phyloP scores from a whole-genome alignment of 1,284 basidiomycete species.

The Neotropicomus parvogracilis region DNA sequence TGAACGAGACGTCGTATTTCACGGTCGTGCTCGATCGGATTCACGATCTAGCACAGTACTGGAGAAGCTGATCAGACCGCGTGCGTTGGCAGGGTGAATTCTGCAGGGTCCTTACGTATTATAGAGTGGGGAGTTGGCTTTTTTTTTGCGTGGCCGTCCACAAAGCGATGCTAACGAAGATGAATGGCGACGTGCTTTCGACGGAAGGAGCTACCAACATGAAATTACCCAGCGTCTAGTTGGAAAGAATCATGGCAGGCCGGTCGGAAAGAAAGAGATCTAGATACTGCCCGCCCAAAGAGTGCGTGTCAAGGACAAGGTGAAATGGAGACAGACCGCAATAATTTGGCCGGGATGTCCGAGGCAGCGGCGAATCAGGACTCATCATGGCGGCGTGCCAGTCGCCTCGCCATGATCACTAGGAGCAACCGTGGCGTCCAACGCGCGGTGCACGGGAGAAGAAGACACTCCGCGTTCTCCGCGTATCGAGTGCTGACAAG shows the following conservation, averaged over 20 bases:
- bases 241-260: too few species aligned
- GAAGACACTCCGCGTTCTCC: too few species aligned
- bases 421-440: background rate
- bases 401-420: background rate
- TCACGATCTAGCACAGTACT: conserved; percentile 84
- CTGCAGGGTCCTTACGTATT: conserved; percentile 9
- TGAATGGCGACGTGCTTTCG: background rate
- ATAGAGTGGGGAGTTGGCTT: background rate
- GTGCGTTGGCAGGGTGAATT: background rate
- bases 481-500: too few species aligned
- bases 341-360: background rate
- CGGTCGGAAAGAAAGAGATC: too few species aligned
- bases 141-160: background rate
- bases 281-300: too few species aligned
- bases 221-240: background rate
- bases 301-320: too few species aligned
- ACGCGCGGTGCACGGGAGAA: background rate
- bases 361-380: background rate
- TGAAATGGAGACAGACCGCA: too few species aligned
- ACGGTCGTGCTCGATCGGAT: conserved; percentile 91
- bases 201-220: conserved; percentile 4
- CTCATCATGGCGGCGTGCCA: conserved; percentile 1
- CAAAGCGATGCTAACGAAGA: background rate
- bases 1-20: conserved; percentile 95
- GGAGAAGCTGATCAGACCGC: conserved; percentile 52